phyloP scores from a whole-genome alignment of 1,139 yeast species.

The Taphrina populina region DNA sequence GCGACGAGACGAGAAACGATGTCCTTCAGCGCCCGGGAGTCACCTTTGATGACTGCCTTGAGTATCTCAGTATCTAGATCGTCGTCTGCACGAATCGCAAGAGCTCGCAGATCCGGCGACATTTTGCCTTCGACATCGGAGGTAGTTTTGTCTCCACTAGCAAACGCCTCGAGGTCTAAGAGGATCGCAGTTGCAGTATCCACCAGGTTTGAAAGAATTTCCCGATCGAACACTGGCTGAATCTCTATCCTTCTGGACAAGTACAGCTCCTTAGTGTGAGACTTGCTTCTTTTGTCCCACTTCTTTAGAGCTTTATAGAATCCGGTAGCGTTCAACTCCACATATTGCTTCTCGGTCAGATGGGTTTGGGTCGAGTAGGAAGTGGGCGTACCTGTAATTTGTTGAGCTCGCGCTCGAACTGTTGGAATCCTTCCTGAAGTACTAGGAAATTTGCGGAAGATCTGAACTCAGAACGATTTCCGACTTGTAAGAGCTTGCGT shows the following conservation, averaged over 20 bases:
- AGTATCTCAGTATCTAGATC: constrained; percentile 26
- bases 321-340: constrained; percentile 91
- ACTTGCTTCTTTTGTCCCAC: constrained; percentile 96
- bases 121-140: background rate
- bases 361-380: background rate
- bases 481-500: constrained; percentile 10
- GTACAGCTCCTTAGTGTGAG: constrained; percentile 89
- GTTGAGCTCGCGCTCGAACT: constrained; percentile 83
- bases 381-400: constrained; percentile 45
- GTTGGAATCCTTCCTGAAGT: constrained; percentile 81
- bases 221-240: constrained; percentile 92
- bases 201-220: constrained; percentile 78
- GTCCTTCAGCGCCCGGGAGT: constrained; percentile 34
- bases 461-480: constrained; percentile 38
- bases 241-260: constrained; percentile 90
- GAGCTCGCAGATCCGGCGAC: constrained; percentile 18
- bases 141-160: constrained; percentile 17
- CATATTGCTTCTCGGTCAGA: constrained; percentile 57
- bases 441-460: constrained; percentile 62
- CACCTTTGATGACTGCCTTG: constrained; percentile 40
- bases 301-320: constrained; percentile 91
- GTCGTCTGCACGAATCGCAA: constrained; percentile 15
- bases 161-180: constrained; percentile 75
- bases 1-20: constrained; percentile 29
- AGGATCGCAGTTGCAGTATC: constrained; percentile 75